Base-by-base conservation (phyloP, 345 rosid genomes). In the Leavenworthia alabamica region DNA sequence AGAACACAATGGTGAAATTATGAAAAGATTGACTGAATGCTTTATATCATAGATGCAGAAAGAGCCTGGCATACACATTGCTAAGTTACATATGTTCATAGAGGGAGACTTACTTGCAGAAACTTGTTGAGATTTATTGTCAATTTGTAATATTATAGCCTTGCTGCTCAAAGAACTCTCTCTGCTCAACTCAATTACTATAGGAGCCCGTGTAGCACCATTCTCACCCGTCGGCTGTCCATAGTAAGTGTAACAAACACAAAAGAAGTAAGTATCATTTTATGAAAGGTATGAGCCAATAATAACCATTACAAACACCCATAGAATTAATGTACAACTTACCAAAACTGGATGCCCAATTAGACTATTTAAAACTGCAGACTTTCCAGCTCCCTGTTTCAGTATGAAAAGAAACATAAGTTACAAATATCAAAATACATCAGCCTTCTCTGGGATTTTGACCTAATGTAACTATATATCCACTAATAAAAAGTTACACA, bases 171-270 rank as follows among this genome's bases (percentile, higher is more conserved):
- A 59, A 58, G 97, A 83, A 75, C 56, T 27, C 78, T 90, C 99
- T 66, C 81, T 81, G 43, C 64, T 66, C 71, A 94, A 75, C 40
- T 88, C 95, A 56, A 90, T 69, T 27, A 76, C 63, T 70, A 94
- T 88, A 11, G 99, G 99, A 72, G 97, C 90, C 12, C 96, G 86
- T 17, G 99, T 94, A 70, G 97, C 99, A 67, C 97, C 99, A 75
- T 90, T 94, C 83, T 91, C 99, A 72, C 99, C 97, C 24, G 99
- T 90, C 16, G 99, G 99, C 97, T 94, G 79, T 66, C 56, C 63
- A 68, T 27, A 13, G 41, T 16, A 59, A 35, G 17, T n/a, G 20
- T 42, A 65, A 66, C 41, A 69, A 15, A 61, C 8, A 61, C 33
- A 69, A 19, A 19, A 46, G 36, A 68, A 14, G 27, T 61, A 32